Conservation (phyloP, 805 yeast genomes). For the Pichia gijzeniarum region DNA sequence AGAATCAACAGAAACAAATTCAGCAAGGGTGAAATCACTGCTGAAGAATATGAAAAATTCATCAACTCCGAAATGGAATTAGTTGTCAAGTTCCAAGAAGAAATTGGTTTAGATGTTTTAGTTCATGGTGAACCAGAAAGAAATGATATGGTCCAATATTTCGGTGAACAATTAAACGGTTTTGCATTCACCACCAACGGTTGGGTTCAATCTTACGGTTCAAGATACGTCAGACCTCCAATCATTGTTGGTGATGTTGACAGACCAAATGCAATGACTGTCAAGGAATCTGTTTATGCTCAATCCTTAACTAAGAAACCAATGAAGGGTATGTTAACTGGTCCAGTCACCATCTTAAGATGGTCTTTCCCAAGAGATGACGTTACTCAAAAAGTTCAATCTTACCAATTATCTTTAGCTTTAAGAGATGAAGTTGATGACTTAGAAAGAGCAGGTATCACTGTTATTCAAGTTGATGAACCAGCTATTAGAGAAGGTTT, state of each 20-base stretch:
- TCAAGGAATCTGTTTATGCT: constrained; percentile 98
- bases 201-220: constrained; percentile 99
- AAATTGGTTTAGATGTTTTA: constrained; percentile 93
- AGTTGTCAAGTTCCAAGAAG: constrained; percentile 98
- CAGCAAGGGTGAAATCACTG: constrained; percentile 92
- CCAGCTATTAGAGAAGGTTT: constrained; percentile 99
- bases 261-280: constrained; percentile 97
- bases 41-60: constrained; percentile 93
- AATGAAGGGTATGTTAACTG: constrained; percentile 99
- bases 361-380: constrained; percentile 99
- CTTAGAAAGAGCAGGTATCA: constrained; percentile 97
- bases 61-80: constrained; percentile 94
- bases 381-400: constrained; percentile 86
- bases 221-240: constrained; percentile 99
- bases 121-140: constrained; percentile 99
- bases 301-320: constrained; percentile 94
- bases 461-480: constrained; percentile 98
- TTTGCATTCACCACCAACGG: constrained; percentile 98
- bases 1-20: constrained; percentile 98
- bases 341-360: constrained; percentile 98
- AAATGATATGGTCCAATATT: constrained; percentile 99
- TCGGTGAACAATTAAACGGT: constrained; percentile 98
- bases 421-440: constrained; percentile 98
- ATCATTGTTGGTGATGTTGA: constrained; percentile 98
- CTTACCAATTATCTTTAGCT: constrained; percentile 95